A percentile compares a stretch with the other conserved stretches of the same genome.
Conservation (phyloP, 2,329 filamentous ascomycete genomes). For the Trichophyton rubrum region DNA sequence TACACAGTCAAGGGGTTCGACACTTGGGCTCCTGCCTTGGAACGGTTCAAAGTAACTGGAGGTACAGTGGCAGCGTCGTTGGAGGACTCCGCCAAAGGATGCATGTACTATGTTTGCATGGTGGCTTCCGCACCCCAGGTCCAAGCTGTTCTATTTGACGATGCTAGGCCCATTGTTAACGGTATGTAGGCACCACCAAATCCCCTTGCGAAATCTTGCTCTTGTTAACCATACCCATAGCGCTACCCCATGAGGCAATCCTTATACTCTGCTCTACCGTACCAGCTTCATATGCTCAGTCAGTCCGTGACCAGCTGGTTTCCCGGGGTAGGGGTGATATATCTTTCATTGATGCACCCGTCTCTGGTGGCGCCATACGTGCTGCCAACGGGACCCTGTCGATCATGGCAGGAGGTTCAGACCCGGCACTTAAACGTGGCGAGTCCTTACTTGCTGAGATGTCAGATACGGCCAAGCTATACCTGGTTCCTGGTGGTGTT, state of each 20-base stretch:
- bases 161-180: conserved; percentile 37
- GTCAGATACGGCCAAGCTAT: conserved; percentile 47
- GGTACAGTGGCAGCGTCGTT: conserved; percentile 49
- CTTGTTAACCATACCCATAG: conserved; percentile 13
- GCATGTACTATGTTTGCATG: conserved; percentile 57
- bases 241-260: conserved; percentile 45
- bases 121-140: conserved; percentile 61
- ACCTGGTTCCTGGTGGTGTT: conserved; percentile 47
- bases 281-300: conserved; percentile 51
- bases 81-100: conserved; percentile 47
- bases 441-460: conserved; percentile 50
- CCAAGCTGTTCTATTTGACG: conserved; percentile 51
- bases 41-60: conserved; percentile 51
- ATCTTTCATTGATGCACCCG: conserved; percentile 56
- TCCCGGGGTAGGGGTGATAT: conserved; percentile 49
- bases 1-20: conserved; percentile 60
- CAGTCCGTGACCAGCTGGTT: conserved; percentile 45
- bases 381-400: conserved; percentile 60
- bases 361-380: conserved; percentile 56
- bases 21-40: conserved; percentile 53
- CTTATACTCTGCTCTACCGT: conserved; percentile 61
- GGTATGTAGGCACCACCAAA: background rate
- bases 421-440: conserved; percentile 45
- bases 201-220: background rate
- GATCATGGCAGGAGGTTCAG: conserved; percentile 57